Base-by-base conservation (phyloP, 2,329 filamentous ascomycete species). In the Mycocentrospora acerina region DNA sequence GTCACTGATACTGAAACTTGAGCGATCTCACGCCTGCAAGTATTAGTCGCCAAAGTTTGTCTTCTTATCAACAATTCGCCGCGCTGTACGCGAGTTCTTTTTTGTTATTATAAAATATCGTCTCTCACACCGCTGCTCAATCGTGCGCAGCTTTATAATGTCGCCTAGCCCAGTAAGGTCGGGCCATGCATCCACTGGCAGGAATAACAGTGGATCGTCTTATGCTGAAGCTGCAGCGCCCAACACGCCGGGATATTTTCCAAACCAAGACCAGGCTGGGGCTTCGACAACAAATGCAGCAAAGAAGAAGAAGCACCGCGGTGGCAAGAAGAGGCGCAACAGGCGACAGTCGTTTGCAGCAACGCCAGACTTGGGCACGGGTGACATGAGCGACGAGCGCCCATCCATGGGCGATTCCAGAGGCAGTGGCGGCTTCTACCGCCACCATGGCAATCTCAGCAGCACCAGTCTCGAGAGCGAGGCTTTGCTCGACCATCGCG, bases 381-480 rank as follows among this genome's bases (percentile, higher is more conserved):
- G 66, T 31, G 71, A 71, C 37, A 70, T 65, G 37, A 69, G 76
- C 24, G 80, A 83, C 26, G 82, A 85, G 24, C 61, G 69, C 26
- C 68, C 67, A 32, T 68, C 59, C 44, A 58, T 70, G 49, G 47
- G 57, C 30, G 45, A 53, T 15, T 58, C 59, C n/a, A 58, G 68
- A 13, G 60, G 67, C 24, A 68, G 68, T 46, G 66, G 67, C 36
- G 72, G 73, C 42, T 79, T 81, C 59, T 82, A 82, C 60, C 71
- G 75, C 27, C 58, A 80, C 35, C 67, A 69, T 44, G 51, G 59
- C 31, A 88, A 86, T 61, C 62, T 83, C 48, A 97, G 91, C 70
- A 83, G 79, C 55, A 90, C 87, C 1, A 97, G 91, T 66, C 73
- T 97, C 48, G 91, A 96, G 53, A 96, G 90, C 65, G 85, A 95